Evolutionary conservation across 2,329 filamentous ascomycete species (phyloP), one percentile per base, ranked within the genome.

Genomic region (Colletotrichum sp.): DNA sequence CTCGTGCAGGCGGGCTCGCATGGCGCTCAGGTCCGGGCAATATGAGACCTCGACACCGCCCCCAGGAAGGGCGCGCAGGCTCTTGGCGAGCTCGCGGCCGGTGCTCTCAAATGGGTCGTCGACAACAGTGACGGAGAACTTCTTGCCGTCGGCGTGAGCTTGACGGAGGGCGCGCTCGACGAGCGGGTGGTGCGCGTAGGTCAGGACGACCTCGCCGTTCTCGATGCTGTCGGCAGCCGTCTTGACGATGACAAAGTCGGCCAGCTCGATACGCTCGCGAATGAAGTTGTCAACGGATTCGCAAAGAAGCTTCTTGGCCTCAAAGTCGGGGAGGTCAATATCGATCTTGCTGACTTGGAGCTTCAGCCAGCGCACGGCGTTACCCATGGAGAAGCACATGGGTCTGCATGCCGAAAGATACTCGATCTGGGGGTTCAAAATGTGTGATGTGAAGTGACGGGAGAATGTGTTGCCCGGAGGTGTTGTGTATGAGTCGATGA

Each of bases 381-480:
- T 99, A 76, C 97, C 97, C 93, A 98, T 98, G 77, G 95, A 95
- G 85, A 98, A 97, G 79, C 95, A 97, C 86, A 99, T 94, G 38
- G 97, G 96, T n/a, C 97, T 93, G 82, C 96, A 98, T 79, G 95
- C 95, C 76, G 95, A 95, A 76, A 99, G 91, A 82, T 97, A 98
- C 78, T 97, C 96, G 81, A 99, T 98, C 85, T 99, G 97, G 48
- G 96, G 95, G 81, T 96, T 97, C 75, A 99, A 92, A 78, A 95
- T 93, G 84, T 98, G 95, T 13, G 95, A 94, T 36, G 95, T 97
- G 80, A 99, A 93, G 87, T 99, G 96, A 38, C 97, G 93, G 24
- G 96, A 94, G 56, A 99, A 91, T 55, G 96, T 96, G 73, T 93
- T 96, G 55, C 94, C 94, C 30, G 93, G 89, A 7, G 97, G 97